Evolutionary conservation across 2,329 filamentous ascomycete species (phyloP), one percentile per base, ranked within the genome.

Genomic region (Neoscytalidium dimidiatum): DNA sequence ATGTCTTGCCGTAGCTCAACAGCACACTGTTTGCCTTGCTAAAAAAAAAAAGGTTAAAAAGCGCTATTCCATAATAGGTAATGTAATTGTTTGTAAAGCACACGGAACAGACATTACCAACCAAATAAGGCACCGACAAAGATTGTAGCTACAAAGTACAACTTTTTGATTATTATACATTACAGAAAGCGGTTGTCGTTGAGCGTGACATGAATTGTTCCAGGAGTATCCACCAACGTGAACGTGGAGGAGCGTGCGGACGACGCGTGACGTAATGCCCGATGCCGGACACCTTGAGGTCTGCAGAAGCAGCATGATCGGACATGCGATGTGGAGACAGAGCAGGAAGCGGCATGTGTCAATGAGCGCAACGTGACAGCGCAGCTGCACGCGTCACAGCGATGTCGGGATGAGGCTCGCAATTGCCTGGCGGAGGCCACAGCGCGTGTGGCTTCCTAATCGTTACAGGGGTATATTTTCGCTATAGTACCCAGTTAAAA

Each of bases 211-310:
- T 9, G n/a, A n/a, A 6, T 4, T 52, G 49, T 35, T 43, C n/a
- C 33, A 6, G 33, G 33, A 14, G 13, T 35, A 2, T 11, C 14
- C 21, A 11, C n/a, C 17, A 21, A 23, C 19, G 14, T 8, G 13
- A 38, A 21, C 23, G 17, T 23, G n/a, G 56, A 57, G 6, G 53
- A 58, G 38, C 56, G 41, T 26, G 28, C 19, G 56, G 29, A 11
- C 31, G 2, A 60, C 56, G 26, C 56, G 56, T 60, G 56, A 60
- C 56, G 56, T 60, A 60, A 60, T 21, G 38, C 56, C 49, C 56
- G 56, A 60, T 60, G 56, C 56, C 38, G 56, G 56, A 46, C 38
- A 60, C 41, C 28, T 26, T 46, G 56, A 46, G 17, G 56, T 60
- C 56, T 46, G 56, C 41, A 43, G 26, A 23, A 13, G 26, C 41